Conservation (phyloP, 306 rosid genomes). For the Aeschynomene evenia region DNA sequence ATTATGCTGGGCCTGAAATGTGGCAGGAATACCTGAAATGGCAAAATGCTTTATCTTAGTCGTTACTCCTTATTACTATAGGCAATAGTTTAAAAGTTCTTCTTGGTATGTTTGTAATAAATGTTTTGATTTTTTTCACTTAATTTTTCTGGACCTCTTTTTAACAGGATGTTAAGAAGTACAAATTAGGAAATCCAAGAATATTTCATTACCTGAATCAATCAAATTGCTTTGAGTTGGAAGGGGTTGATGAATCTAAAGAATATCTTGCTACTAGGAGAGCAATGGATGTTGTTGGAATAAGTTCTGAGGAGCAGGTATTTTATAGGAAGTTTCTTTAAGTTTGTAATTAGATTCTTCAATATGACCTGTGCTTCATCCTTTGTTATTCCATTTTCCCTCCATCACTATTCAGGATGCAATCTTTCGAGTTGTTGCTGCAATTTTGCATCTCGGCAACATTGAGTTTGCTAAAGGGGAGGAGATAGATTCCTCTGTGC, state of each 20-base stretch:
- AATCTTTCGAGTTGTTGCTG: slow-evolving; percentile 83
- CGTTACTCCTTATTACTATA: neutral
- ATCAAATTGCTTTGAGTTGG: slow-evolving; percentile 71
- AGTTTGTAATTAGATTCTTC: slow-evolving; percentile 17
- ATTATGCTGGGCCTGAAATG: neutral
- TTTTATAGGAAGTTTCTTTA: slow-evolving; percentile 11
- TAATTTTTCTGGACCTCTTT: neutral
- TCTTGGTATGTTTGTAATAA: neutral
- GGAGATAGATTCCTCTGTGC: slow-evolving; percentile 76
- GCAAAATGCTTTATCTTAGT: neutral
- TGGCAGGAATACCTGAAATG: neutral
- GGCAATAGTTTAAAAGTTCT: neutral
- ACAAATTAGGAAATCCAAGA: slow-evolving; percentile 72
- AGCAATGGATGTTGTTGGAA: slow-evolving; percentile 87
- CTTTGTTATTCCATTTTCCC: slow-evolving; percentile 11
- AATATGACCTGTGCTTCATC: slow-evolving; percentile 20
- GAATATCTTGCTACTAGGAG: slow-evolving; percentile 67
- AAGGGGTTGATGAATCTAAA: slow-evolving; percentile 67
- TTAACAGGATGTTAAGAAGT: slow-evolving; percentile 61
- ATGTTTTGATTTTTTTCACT: neutral
- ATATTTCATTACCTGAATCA: slow-evolving; percentile 78
- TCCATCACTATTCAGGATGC: slow-evolving; percentile 54
- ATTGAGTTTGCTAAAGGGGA: slow-evolving; percentile 77
- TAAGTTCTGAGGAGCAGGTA: slow-evolving; percentile 75
- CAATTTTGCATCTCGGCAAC: slow-evolving; percentile 81